These are phyloP conservation scores for Hebeloma cylindrosporum DNA, from an alignment of 768 basidiomycete genomes.

Conservation along the genomic window DNA sequence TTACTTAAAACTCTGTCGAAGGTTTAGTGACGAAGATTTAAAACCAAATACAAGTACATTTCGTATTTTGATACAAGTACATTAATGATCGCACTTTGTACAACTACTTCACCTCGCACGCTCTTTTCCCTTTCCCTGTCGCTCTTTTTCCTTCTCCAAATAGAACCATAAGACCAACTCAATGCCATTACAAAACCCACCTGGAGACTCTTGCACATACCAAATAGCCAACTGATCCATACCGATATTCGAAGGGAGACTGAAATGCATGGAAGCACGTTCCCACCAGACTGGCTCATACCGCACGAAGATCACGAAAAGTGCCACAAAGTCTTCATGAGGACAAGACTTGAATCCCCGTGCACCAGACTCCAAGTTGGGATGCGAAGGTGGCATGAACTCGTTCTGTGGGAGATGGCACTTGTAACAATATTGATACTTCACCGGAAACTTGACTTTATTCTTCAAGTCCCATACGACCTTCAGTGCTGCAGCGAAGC, in stretches of 20 bases:
- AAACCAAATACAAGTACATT: too few species aligned
- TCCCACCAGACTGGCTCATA: not conserved
- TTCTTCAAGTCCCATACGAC: constrained; percentile 1
- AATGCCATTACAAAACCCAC: constrained; percentile 7
- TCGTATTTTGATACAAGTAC: too few species aligned
- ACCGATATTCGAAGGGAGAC: not conserved
- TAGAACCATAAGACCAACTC: constrained; percentile 13
- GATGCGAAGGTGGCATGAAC: not conserved
- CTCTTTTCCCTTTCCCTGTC: too few species aligned
- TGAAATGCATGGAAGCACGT: constrained; percentile 1
- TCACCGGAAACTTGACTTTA: not conserved
- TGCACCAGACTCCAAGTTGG: not conserved
- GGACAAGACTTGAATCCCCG: not conserved
- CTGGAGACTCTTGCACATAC: not conserved
- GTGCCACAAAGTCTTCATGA: constrained; percentile 3
- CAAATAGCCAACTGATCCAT: not conserved
- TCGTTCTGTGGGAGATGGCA: constrained; percentile 6
- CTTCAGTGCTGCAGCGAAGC: not conserved
- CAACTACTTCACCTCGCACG: too few species aligned
- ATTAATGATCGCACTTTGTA: too few species aligned
- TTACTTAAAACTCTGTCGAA: too few species aligned
- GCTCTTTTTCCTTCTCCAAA: constrained; percentile 2
- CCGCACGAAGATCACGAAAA: constrained; percentile 3
- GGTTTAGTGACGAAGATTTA: too few species aligned
- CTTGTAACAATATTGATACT: not conserved